Percentiles rank a stretch among this genome's conserved stretches.
Evolutionary conservation across 2,329 filamentous ascomycete species (phyloP).

Genomic region (Curvularia eragrostidis): DNA sequence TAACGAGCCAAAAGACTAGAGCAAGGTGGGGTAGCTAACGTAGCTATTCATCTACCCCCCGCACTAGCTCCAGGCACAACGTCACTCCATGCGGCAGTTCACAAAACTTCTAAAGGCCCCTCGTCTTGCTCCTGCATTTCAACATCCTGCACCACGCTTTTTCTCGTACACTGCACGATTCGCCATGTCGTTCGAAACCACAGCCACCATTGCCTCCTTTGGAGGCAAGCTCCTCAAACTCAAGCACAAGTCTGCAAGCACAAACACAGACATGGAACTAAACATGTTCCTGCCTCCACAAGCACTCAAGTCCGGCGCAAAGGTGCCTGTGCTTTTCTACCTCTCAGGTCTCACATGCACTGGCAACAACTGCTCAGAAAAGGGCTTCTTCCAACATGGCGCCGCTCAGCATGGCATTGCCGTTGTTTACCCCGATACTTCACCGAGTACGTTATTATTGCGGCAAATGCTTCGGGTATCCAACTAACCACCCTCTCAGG

Average conservation of each 20-base stretch:
- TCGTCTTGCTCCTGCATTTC: conserved; percentile 18
- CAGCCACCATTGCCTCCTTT: conserved; percentile 87
- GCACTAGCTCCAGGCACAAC: conserved; percentile 41
- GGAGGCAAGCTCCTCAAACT: conserved; percentile 96
- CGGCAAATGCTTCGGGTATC: background rate
- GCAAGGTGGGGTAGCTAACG: conserved; percentile 40
- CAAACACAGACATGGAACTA: conserved; percentile 87
- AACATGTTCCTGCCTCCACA: conserved; percentile 89
- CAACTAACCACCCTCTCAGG: conserved; percentile 54
- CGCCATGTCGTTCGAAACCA: conserved; percentile 78
- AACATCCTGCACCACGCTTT: conserved; percentile 19
- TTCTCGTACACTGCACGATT: conserved; percentile 22
- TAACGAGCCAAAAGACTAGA: conserved; percentile 33
- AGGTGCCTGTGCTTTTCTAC: conserved; percentile 87
- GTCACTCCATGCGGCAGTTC: conserved; percentile 37
- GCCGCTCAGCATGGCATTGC: conserved; percentile 84
- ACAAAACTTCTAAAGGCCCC: conserved; percentile 33
- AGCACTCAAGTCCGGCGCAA: conserved; percentile 62
- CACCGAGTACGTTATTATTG: conserved; percentile 68
- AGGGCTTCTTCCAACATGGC: conserved; percentile 88
- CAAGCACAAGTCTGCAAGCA: conserved; percentile 78
- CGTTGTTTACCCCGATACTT: conserved; percentile 95
- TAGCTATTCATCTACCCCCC: conserved; percentile 38
- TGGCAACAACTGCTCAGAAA: conserved; percentile 77
- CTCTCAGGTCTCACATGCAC: conserved; percentile 95